phyloP scores from a whole-genome alignment of 768 basidiomycete genomes.

The Podaxis sp. region DNA sequence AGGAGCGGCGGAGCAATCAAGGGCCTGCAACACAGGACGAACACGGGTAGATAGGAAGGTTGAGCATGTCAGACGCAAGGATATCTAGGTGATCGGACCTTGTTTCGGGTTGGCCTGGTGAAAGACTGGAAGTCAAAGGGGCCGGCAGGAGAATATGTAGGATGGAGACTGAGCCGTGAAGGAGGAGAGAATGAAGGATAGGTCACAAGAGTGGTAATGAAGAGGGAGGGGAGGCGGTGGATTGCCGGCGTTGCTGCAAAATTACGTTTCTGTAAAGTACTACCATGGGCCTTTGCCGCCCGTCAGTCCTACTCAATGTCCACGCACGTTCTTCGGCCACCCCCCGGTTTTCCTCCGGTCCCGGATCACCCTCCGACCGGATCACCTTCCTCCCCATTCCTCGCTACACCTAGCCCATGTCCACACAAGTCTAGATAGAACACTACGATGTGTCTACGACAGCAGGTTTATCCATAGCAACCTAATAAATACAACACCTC shows the following conservation, averaged over 20 bases:
- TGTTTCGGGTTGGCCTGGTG: constrained; percentile 17
- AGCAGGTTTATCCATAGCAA: neutral
- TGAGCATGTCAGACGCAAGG: neutral
- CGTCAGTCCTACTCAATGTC: constrained; percentile 18
- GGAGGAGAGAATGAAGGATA: constrained; percentile 18
- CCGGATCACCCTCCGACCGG: constrained; percentile 13
- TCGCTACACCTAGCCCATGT: neutral
- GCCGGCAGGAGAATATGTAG: constrained; percentile 19
- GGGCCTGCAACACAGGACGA: neutral
- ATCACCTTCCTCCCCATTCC: constrained; percentile 14
- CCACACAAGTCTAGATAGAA: neutral
- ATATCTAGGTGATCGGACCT: constrained; percentile 28
- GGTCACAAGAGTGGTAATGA: constrained; percentile 17
- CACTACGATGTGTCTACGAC: too few species aligned
- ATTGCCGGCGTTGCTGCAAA: constrained; percentile 22
- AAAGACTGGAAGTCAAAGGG: neutral
- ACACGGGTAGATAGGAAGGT: neutral
- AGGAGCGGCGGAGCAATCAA: neutral
- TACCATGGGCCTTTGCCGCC: neutral
- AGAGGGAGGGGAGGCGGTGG: constrained; percentile 25
- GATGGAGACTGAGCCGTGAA: constrained; percentile 17
- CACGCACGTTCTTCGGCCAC: constrained; percentile 59
- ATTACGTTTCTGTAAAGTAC: constrained; percentile 27
- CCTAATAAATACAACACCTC: neutral
- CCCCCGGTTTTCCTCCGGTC: constrained; percentile 11